phyloP scores from a whole-genome alignment of 164 flowering plant species.

The Chimonanthus salicifolius region DNA sequence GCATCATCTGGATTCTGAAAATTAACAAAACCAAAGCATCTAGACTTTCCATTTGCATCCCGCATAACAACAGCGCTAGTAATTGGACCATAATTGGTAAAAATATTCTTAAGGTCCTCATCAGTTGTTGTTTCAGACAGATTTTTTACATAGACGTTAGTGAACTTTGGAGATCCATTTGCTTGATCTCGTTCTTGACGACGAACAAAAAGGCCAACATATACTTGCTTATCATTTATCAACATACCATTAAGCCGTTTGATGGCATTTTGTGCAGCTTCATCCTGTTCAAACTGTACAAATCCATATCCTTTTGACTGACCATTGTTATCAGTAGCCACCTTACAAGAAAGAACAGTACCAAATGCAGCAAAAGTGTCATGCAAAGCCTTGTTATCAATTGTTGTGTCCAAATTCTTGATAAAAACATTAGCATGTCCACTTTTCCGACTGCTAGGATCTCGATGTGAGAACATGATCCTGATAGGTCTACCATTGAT shows the following conservation, averaged over 20 bases:
- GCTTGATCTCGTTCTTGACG: conserved; percentile 46
- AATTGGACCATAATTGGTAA: conserved; percentile 54
- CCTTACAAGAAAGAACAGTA: conserved; percentile 70
- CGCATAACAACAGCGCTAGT: conserved; percentile 70
- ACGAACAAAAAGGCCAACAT: conserved; percentile 68
- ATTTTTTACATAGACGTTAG: conserved; percentile 77
- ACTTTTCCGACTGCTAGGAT: conserved; percentile 66
- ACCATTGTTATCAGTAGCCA: conserved; percentile 56
- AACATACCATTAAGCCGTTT: conserved; percentile 62
- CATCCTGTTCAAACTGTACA: conserved; percentile 72
- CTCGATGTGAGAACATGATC: conserved; percentile 68
- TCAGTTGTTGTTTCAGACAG: conserved; percentile 48
- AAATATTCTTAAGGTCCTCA: conserved; percentile 56
- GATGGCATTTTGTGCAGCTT: conserved; percentile 58
- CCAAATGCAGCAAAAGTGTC: conserved; percentile 71
- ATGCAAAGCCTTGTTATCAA: conserved; percentile 64
- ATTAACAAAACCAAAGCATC: conserved; percentile 78
- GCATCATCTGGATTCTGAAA: conserved; percentile 62
- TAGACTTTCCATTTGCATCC: conserved; percentile 62
- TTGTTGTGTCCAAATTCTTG: conserved; percentile 65
- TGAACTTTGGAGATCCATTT: conserved; percentile 47
- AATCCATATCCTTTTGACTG: conserved; percentile 73
- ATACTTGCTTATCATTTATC: conserved; percentile 63
- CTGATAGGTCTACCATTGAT: conserved; percentile 72
- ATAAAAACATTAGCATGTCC: conserved; percentile 72